phyloP scores from a whole-genome alignment of 768 basidiomycete species.

The Amanita brunnescens region DNA sequence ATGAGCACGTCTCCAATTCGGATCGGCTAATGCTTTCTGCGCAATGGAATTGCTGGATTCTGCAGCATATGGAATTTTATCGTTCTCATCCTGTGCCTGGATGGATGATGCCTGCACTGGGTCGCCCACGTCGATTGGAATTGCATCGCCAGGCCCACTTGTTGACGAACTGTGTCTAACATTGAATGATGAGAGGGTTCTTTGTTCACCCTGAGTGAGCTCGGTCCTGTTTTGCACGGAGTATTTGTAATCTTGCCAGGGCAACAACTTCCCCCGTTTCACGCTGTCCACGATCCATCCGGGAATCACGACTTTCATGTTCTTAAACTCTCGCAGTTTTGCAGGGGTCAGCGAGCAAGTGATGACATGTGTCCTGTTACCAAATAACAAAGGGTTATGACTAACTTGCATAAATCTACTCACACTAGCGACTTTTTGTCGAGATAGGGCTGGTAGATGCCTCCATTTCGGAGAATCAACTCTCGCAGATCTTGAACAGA shows the following conservation, averaged over 20 bases:
- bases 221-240: slow-evolving; percentile 40
- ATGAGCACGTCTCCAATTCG: slow-evolving; percentile 80
- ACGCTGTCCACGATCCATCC: slow-evolving; percentile 85
- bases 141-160: not conserved
- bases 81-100: slow-evolving; percentile 10
- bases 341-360: slow-evolving; percentile 86
- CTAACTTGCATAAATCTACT: slow-evolving; percentile 17
- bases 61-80: slow-evolving; percentile 59
- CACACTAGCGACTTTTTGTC: slow-evolving; percentile 70
- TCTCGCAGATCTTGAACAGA: slow-evolving; percentile 78
- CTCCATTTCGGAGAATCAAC: slow-evolving; percentile 78
- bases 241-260: slow-evolving; percentile 74
- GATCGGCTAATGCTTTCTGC: slow-evolving; percentile 70
- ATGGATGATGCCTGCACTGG: not conserved
- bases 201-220: slow-evolving; percentile 40
- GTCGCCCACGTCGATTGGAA: slow-evolving; percentile 15
- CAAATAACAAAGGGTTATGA: not conserved
- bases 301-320: slow-evolving; percentile 85
- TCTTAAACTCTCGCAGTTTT: slow-evolving; percentile 81
- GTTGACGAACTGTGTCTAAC: not conserved
- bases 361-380: slow-evolving; percentile 75
- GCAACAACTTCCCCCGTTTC: slow-evolving; percentile 54
- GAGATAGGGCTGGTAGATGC: slow-evolving; percentile 75
- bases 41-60: slow-evolving; percentile 65
- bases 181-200: slow-evolving; percentile 15